Evolutionary conservation across 2,329 filamentous ascomycete species (phyloP), one percentile per base, ranked within the genome.

Genomic region (Aureobasidium lini): DNA sequence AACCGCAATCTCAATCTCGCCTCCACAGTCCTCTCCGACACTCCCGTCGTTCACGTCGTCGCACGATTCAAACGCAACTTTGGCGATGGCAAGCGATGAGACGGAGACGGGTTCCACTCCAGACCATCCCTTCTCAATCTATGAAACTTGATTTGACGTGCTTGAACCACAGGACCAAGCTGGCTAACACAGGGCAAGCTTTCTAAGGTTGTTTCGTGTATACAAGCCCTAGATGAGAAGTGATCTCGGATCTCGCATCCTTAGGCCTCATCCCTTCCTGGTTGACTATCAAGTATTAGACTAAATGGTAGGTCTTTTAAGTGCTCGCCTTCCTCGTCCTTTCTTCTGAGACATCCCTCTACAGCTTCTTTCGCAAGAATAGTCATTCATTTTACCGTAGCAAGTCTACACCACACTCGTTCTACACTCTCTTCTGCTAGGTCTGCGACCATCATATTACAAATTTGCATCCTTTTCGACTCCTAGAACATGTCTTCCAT

Each of bases 401-500:
- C 50, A 11, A 54, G 50, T 42, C 50, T 54, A 54, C 50, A 43
- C 6, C 39, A 52, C 50, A 43, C 29, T 54, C 50, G 29, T 54
- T 54, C 37, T 15, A 42, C 8, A 23, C 28, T 43, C 28, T 34
- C 50, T 54, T 54, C 50, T 54, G 18, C n/a, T 32, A 42, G 50
- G 50, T 54, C 50, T 54, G 50, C 16, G 50, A 54, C 50, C 50
- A 34, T 28, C n/a, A 4, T 23, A 28, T 16, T 10, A 52, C n/a
- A 52, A 13, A 11, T 40, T 40, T 16, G 8, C 36, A 29, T 31
- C 18, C 28, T 6, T 2, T 43, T 34, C 37, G n/a, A 54, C 2
- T 42, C n/a, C 11, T 3, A 29, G 18, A 18, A 3, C 23, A 60
- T 60, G 57, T 49, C 37, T 60, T 63, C 63, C 42, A 61, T 65